Conservation (phyloP, 2,329 filamentous ascomycete species). For the Monosporascus sp. region DNA sequence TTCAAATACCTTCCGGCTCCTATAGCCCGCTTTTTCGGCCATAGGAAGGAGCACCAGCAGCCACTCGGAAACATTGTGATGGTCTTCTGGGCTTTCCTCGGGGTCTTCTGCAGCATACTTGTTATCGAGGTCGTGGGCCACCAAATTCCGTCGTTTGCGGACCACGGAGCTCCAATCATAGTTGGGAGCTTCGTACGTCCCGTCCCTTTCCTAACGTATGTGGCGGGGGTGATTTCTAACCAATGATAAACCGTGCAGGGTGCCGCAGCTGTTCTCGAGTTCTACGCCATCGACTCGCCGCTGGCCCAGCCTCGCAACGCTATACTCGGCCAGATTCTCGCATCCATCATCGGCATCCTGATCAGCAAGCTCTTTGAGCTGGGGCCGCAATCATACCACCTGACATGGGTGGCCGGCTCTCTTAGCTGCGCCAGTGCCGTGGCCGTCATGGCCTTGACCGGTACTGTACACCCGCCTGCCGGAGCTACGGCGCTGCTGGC, state of each 20-base stretch:
- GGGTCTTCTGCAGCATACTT: slow-evolving; percentile 56
- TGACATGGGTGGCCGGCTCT: slow-evolving; percentile 61
- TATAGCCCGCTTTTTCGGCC: slow-evolving; percentile 63
- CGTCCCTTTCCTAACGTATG: not conserved
- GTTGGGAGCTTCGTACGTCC: slow-evolving; percentile 63
- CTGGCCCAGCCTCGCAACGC: slow-evolving; percentile 68
- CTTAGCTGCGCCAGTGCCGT: slow-evolving; percentile 60
- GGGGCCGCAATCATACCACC: slow-evolving; percentile 36
- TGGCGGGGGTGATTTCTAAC: not conserved
- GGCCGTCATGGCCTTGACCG: slow-evolving; percentile 61
- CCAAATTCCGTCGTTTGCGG: slow-evolving; percentile 47
- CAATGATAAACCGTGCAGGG: slow-evolving; percentile 40
- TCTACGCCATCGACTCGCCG: slow-evolving; percentile 65
- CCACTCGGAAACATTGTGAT: slow-evolving; percentile 52
- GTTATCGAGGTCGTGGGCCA: slow-evolving; percentile 53
- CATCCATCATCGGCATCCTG: slow-evolving; percentile 53
- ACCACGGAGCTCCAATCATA: slow-evolving; percentile 52
- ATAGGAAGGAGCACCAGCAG: slow-evolving; percentile 38
- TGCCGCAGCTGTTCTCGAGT: slow-evolving; percentile 70
- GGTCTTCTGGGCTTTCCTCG: slow-evolving; percentile 59
- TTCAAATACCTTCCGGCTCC: slow-evolving; percentile 59
- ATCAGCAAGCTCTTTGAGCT: slow-evolving; percentile 62
- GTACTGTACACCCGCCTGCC: slow-evolving; percentile 68
- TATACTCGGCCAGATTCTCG: slow-evolving; percentile 60
- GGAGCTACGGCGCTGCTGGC: slow-evolving; percentile 69